Evolutionary conservation across 176 grass and related monocot genomes (phyloP).

Genomic region (Carex pumila): DNA sequence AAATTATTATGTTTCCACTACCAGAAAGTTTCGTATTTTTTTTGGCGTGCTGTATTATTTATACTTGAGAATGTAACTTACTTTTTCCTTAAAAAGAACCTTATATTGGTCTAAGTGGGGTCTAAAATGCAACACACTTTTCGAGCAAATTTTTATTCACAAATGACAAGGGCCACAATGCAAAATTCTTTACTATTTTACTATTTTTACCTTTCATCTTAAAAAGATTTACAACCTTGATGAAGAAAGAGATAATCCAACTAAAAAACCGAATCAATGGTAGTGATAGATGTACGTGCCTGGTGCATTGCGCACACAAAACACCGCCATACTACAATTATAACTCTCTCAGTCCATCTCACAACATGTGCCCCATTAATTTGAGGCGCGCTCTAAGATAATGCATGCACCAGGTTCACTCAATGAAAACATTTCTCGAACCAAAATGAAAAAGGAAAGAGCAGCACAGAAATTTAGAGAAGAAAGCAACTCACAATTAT

Average conservation of each 20-base stretch:
- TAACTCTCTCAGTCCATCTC: not conserved
- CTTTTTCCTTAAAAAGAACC: not conserved
- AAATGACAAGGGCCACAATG: not conserved
- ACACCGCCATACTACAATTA: not conserved
- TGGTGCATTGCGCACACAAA: not conserved
- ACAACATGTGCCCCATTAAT: not conserved
- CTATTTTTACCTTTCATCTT: not conserved
- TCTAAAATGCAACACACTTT: not conserved
- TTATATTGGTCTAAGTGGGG: not conserved
- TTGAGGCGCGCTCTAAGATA: not conserved
- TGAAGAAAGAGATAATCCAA: constrained; percentile 15
- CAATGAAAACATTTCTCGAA: not conserved
- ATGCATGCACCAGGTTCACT: not conserved
- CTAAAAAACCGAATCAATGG: not conserved
- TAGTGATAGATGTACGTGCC: too few species aligned
- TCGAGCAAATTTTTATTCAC: not conserved
- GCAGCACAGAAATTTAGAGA: not conserved
- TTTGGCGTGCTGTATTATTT: not conserved
- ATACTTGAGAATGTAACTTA: not conserved
- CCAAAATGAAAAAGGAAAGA: not conserved
- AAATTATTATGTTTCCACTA: not conserved
- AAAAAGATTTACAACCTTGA: not conserved
- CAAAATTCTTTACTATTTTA: not conserved
- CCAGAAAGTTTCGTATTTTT: not conserved
- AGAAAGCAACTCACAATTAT: constrained; percentile 33